Percentiles rank a stretch among this genome's conserved stretches.
Conservation (phyloP, 441 rosid species). For the Populus hybrid region DNA sequence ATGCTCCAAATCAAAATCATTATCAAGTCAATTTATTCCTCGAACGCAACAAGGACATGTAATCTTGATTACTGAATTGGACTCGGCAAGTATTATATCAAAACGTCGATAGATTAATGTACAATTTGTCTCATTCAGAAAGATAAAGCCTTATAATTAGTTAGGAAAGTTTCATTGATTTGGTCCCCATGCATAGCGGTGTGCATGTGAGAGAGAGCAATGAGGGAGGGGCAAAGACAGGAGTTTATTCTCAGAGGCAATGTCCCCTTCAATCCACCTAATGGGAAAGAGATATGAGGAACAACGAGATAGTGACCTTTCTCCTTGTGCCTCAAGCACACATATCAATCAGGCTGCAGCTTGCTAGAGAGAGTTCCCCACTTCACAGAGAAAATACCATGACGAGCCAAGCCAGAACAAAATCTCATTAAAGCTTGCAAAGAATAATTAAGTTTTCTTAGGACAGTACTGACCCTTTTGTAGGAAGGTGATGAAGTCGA, state of each 20-base stretch:
- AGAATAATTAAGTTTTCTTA: constrained; percentile 3
- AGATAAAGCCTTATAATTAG: not conserved
- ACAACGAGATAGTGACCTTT: constrained; percentile 43
- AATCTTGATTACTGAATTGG: no score
- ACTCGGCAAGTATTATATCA: no score
- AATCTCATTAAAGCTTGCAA: not conserved
- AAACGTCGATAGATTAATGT: not conserved
- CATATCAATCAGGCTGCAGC: constrained; percentile 10
- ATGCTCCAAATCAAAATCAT: no score
- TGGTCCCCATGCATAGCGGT: constrained; percentile 24
- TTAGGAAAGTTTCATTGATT: constrained; percentile 1
- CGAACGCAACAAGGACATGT: no score
- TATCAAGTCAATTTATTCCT: no score
- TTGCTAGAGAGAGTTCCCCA: not conserved
- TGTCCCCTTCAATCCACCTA: constrained; percentile 53
- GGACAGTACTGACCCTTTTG: constrained; percentile 25
- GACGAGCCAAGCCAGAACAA: not conserved
- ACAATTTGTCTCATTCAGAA: not conserved
- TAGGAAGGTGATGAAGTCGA: not conserved
- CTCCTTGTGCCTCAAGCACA: constrained; percentile 20
- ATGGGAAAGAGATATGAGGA: constrained; percentile 40
- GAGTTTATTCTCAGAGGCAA: constrained; percentile 28
- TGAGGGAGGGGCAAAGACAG: constrained; percentile 32
- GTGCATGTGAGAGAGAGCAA: not conserved
- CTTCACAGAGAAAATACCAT: not conserved